Conservation (phyloP, 2,329 filamentous ascomycete genomes). For the Elsinoe fawcettii region DNA sequence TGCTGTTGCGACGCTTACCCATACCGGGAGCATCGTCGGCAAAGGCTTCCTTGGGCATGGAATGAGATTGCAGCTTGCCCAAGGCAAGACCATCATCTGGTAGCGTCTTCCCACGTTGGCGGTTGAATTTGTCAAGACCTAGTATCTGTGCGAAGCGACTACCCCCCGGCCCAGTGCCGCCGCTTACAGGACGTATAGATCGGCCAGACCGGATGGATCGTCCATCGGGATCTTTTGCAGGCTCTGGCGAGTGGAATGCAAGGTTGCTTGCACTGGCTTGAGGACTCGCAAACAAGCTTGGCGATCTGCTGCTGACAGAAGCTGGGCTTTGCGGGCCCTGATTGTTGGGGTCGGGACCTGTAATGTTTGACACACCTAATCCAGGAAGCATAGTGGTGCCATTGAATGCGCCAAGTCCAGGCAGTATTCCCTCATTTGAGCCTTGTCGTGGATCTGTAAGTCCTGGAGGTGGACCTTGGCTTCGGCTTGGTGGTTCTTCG, state of each 20-base stretch:
- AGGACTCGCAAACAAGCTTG: conserved; percentile 42
- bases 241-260: conserved; percentile 34
- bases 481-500: conserved; percentile 20
- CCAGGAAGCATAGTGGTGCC: conserved; percentile 13
- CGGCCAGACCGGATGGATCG: conserved; percentile 43
- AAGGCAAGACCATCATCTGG: conserved; percentile 56
- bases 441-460: conserved; percentile 20
- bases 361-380: conserved; percentile 15
- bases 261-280: conserved; percentile 45
- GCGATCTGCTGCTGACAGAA: conserved; percentile 36
- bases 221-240: conserved; percentile 37
- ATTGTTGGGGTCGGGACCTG: background rate
- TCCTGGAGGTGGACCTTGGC: conserved; percentile 19
- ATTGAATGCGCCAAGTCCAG: conserved; percentile 28
- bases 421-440: conserved; percentile 22
- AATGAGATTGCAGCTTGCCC: conserved; percentile 67
- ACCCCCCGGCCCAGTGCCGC: conserved; percentile 33
- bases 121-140: conserved; percentile 48
- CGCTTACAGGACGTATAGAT: conserved; percentile 41
- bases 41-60: conserved; percentile 50
- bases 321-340: conserved; percentile 37
- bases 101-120: conserved; percentile 53
- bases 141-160: conserved; percentile 54
- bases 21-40: background rate
- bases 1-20: conserved; percentile 44